Conservation (phyloP, 306 rosid genomes). For the Glycine soja region DNA sequence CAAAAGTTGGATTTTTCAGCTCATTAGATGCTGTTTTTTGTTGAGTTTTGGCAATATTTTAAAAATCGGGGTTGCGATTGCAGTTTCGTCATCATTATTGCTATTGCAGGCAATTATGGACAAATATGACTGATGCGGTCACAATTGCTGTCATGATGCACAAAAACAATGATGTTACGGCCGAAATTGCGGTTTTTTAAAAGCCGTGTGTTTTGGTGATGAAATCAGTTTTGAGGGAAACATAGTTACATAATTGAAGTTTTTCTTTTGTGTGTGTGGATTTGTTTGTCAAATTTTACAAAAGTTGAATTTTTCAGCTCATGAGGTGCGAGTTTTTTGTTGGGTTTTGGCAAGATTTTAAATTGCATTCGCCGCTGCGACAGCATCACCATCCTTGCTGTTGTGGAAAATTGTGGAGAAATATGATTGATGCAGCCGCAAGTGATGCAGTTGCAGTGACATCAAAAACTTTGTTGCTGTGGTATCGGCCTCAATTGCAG, state of each 20-base stretch:
- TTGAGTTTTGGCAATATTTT: slow-evolving; percentile 18
- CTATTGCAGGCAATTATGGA: background rate
- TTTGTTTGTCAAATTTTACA: slow-evolving; percentile 15
- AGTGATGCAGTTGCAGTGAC: background rate
- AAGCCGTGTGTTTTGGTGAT: background rate
- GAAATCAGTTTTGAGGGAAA: background rate
- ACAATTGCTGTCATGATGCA: background rate
- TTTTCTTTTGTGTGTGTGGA: background rate
- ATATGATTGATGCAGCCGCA: background rate
- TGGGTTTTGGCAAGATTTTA: background rate
- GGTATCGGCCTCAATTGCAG: background rate
- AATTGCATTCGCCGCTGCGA: background rate
- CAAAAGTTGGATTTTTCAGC: slow-evolving; percentile 29
- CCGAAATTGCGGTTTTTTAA: background rate
- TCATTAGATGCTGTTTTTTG: slow-evolving; percentile 34
- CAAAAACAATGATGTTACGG: background rate
- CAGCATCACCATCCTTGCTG: background rate
- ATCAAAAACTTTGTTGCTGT: background rate
- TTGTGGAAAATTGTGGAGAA: background rate
- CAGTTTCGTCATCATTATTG: background rate
- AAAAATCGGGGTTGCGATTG: background rate
- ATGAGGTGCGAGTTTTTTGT: background rate
- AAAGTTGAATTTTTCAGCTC: background rate
- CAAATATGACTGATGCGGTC: background rate
- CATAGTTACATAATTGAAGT: background rate